Conservation (phyloP, 176 grass and related monocot species). For the Eleusine coracana region DNA sequence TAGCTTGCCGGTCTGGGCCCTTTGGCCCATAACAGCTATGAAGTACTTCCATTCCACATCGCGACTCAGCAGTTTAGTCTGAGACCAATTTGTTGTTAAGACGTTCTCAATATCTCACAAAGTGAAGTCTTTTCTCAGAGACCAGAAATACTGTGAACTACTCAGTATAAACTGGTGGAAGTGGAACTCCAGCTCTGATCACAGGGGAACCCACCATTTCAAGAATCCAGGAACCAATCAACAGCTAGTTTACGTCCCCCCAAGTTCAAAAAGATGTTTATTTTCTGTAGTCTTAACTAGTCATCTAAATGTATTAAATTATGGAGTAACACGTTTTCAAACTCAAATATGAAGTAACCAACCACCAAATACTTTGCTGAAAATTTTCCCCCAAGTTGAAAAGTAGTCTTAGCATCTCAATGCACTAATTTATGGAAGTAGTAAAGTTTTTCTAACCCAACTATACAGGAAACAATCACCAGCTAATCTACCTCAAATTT, state of each 20-base stretch:
- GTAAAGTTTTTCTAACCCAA: neutral
- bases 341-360: neutral
- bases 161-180: conserved; percentile 8
- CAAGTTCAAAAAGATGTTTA: neutral
- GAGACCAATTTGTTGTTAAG: neutral
- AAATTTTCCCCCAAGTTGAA: neutral
- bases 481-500: neutral
- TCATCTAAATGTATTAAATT: neutral
- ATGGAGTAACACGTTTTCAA: neutral
- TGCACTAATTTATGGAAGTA: neutral
- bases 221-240: neutral
- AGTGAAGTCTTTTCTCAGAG: conserved; percentile 12
- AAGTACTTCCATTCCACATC: neutral
- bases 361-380: neutral
- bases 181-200: neutral
- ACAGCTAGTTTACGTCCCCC: neutral
- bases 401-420: neutral
- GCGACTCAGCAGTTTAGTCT: neutral
- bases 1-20: too few species aligned
- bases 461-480: neutral
- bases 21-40: too few species aligned
- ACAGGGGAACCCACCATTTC: neutral
- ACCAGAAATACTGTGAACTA: neutral
- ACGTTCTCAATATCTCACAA: neutral
- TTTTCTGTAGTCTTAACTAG: neutral